Base-by-base conservation (phyloP, 1,284 basidiomycete genomes). In the Ustilago esculenta region DNA sequence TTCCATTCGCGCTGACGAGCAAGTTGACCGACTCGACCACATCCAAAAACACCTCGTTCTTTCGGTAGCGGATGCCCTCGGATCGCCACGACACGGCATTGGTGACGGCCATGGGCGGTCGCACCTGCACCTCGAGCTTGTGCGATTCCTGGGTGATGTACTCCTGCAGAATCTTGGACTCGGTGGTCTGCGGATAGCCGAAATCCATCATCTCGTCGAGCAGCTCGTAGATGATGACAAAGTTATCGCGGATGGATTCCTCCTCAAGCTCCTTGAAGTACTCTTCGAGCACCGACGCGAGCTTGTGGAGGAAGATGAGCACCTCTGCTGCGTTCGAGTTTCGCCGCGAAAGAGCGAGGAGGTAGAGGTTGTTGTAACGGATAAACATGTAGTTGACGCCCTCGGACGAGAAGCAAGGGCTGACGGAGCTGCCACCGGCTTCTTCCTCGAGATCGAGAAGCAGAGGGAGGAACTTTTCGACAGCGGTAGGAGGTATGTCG, bases 151-250 rank as follows among this genome's bases (percentile, higher is more conserved):
- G 96, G 1, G 96, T 99, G 84, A 98, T 98, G 83, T 98, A 98
- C 90, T 98, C 96, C 84, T 98, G 95, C 55, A 98, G 84, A 76
- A 98, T 98, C 86, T 99, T 98, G 86, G 91, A 94, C 85, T 98
- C 96, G 20, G 96, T 98, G 24, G 96, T 98, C 83, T 98, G 96
- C 0, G 95, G 95, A 82, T 92, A 98, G 12, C 96, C 96, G 84
- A 97, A 98, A 85, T 98, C 95, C 94, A 98, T 98, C 93, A 98
- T 98, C 86, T 98, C 95, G 81, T 98, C 96, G 84, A 99, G 87
- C 46, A 98, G 87, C 82, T 96, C 77, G 82, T 97, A 96, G 10
- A 97, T 92, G 36, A 93, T 88, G 79, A 97, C 94, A 83, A 97
- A 96, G 83, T 98, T 98, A 84, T 99, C 96, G 15, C 95, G 87